Evolutionary conservation across 2,329 filamentous ascomycete species (phyloP), one percentile per base, ranked within the genome.

Genomic region (Cladosporium sp.): DNA sequence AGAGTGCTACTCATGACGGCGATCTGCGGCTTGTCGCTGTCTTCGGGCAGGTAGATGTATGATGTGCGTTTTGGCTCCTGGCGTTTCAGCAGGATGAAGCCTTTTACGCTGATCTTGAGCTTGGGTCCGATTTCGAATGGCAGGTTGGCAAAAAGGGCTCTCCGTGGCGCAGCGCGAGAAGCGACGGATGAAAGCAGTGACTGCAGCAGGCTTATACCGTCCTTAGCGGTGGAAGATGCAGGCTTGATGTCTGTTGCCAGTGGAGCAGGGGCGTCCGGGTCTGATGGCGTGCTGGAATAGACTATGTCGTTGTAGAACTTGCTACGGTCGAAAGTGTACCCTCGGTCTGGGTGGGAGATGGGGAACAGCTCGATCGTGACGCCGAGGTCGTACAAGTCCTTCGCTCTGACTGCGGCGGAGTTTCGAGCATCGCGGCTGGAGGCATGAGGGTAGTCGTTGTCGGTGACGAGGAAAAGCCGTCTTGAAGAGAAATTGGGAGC

Each of bases 271-370:
- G 81, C 83, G 58, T 86, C 86, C 53, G 89, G 87, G 43, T 89
- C 83, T 9, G 78, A 74, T 3, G 87, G 82, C 33, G 87, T 74
- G 4, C 75, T 80, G 54, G 85, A 86, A 70, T 97, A 97, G 55
- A 97, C 85, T 45, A 98, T 93, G 77, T 92, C 88, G 70, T 97
- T 89, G 69, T 96, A 98, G 70, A 98, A 98, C 54, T 87, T 91
- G 53, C 81, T 77, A 4, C 88, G 76, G 59, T 95, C 86, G 64
- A 98, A 98, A 33, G 79, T 80, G 57, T 81, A 78, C 42, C 55
- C 59, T 28, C 63, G 61, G 28, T 84, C 84, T 1, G 81, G 81
- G 19, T 73, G 76, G 4, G 86, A 87, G 53, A 98, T 92, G 0
- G 93, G 91, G 61, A 97, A 98, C 0, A 98, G 75, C 63, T 97